A percentile compares a stretch with the other conserved stretches of the same genome.
Evolutionary conservation across 495 filamentous ascomycete genomes (phyloP).

Genomic region (Xylaria scruposa): DNA sequence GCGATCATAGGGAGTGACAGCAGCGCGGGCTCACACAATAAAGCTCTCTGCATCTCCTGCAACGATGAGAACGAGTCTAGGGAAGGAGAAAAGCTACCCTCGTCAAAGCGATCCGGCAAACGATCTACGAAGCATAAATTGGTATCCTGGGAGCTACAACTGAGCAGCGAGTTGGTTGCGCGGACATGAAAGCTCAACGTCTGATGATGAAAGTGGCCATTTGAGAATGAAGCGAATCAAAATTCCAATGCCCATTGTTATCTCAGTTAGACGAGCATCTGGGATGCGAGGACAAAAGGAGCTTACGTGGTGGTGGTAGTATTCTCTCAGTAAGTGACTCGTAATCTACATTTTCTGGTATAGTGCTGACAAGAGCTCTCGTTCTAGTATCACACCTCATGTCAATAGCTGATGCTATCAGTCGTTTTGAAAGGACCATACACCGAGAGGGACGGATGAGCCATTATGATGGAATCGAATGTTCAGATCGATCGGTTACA

Average conservation of each 20-base stretch:
- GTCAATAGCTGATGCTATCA: too few relatives aligned
- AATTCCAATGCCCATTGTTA: too few relatives aligned
- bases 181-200: slow-evolving; percentile 5
- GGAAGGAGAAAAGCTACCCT: background rate
- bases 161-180: slow-evolving; percentile 20
- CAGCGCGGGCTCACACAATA: slow-evolving; percentile 16
- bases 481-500: background rate
- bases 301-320: background rate
- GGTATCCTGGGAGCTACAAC: slow-evolving; percentile 25
- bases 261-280: background rate
- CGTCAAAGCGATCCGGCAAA: slow-evolving; percentile 10
- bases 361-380: background rate
- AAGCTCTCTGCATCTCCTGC: slow-evolving; percentile 18
- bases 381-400: background rate
- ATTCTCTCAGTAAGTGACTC: background rate
- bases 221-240: too few relatives aligned
- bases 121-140: slow-evolving; percentile 20
- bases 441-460: background rate
- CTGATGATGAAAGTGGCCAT: too few relatives aligned
- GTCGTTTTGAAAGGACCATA: background rate
- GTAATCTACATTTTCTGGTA: background rate
- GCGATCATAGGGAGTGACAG: slow-evolving; percentile 11
- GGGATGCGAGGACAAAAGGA: too few relatives aligned
- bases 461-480: background rate
- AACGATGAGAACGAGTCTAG: background rate